phyloP scores from a whole-genome alignment of 768 basidiomycete genomes.

The Strobilomyces echinocephalus region DNA sequence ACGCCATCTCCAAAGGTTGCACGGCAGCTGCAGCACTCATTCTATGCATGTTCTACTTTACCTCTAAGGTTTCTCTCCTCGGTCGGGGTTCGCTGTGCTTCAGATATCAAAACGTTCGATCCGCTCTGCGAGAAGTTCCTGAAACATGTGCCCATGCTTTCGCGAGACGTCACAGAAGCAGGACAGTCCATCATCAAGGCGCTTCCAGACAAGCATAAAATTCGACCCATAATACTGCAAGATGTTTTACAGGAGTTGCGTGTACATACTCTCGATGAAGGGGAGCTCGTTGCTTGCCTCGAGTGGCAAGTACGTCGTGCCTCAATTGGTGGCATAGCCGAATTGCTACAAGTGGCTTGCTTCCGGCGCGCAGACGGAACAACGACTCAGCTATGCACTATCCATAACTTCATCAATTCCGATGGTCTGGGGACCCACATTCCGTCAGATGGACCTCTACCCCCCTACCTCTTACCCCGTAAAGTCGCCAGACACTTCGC shows the following conservation, averaged over 20 bases:
- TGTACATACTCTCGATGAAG: conserved; percentile 55
- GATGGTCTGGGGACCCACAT: conserved; percentile 48
- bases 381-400: conserved; percentile 46
- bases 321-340: conserved; percentile 30
- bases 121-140: conserved; percentile 65
- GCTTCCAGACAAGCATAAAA: conserved; percentile 55
- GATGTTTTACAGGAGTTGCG: conserved; percentile 77
- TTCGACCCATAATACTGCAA: conserved; percentile 67
- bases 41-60: conserved; percentile 62
- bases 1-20: conserved; percentile 84
- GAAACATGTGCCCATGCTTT: conserved; percentile 67
- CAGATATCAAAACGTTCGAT: conserved; percentile 68
- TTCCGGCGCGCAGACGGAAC: conserved; percentile 43
- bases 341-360: conserved; percentile 67
- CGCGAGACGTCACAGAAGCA: conserved; percentile 43
- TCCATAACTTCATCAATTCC: conserved; percentile 65
- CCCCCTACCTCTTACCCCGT: conserved; percentile 43
- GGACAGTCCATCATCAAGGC: conserved; percentile 50
- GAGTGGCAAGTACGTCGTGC: conserved; percentile 65
- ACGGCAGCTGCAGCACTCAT: conserved; percentile 59
- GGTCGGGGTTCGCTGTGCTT: conserved; percentile 60
- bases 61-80: conserved; percentile 71
- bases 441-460: conserved; percentile 73
- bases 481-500: conserved; percentile 53
- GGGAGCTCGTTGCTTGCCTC: conserved; percentile 72